A percentile compares a stretch with the other conserved stretches of the same genome.
Conservation (phyloP, 495 filamentous ascomycete species). For the Cryomyces antarcticus region DNA sequence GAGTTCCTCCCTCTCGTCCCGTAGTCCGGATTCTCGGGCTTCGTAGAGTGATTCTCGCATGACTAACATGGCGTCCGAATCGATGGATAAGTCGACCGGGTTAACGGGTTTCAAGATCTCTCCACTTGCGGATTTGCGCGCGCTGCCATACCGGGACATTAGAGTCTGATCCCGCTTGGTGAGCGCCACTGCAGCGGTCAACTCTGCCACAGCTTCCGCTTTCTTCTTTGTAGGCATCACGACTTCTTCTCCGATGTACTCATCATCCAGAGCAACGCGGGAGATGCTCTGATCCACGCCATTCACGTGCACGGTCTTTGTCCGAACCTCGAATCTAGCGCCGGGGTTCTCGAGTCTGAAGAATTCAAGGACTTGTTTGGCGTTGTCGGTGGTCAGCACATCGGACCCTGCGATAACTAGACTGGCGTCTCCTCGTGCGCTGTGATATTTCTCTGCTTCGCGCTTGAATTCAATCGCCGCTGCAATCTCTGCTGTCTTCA, state of each 20-base stretch:
- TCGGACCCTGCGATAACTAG: slow-evolving; percentile 20
- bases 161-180: slow-evolving; percentile 18
- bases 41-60: slow-evolving; percentile 19
- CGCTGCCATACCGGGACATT: slow-evolving; percentile 20
- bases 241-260: slow-evolving; percentile 17
- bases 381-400: slow-evolving; percentile 21
- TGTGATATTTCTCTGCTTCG: slow-evolving; percentile 23
- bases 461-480: slow-evolving; percentile 10
- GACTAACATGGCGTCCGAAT: slow-evolving; percentile 18
- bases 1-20: slow-evolving; percentile 15
- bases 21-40: slow-evolving; percentile 23
- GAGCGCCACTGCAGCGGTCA: slow-evolving; percentile 23
- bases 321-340: slow-evolving; percentile 13
- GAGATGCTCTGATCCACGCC: slow-evolving; percentile 1
- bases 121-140: slow-evolving; percentile 20
- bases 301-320: slow-evolving; percentile 1
- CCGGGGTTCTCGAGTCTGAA: slow-evolving; percentile 15
- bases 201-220: slow-evolving; percentile 18
- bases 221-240: slow-evolving; percentile 20
- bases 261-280: slow-evolving; percentile 18
- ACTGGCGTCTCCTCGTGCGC: slow-evolving; percentile 17
- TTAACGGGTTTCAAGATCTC: slow-evolving; percentile 19
- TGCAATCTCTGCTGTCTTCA: slow-evolving; percentile 1
- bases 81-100: slow-evolving; percentile 15
- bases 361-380: slow-evolving; percentile 23